Evolutionary conservation across 2,329 filamentous ascomycete genomes (phyloP), one percentile per base, ranked within the genome.

Genomic region (Aspergillus amoenus): DNA sequence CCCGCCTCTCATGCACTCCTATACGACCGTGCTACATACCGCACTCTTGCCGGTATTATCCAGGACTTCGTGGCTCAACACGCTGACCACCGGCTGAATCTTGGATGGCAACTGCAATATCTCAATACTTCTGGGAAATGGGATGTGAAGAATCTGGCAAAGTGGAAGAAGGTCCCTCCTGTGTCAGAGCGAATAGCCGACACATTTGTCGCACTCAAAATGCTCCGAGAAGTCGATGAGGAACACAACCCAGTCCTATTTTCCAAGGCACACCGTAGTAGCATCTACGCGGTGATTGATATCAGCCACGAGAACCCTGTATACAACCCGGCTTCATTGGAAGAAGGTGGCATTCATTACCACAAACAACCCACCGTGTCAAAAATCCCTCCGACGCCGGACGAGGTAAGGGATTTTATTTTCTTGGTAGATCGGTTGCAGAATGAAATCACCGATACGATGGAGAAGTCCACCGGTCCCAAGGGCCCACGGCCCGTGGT

Each of bases 121-220:
- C 84, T 97, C 22, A 91, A 89, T 2, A 91, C 89, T 2, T 90
- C 92, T 64, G 93, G 93, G 3, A 97, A 97, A 76, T 97, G 93
- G 93, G 93, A 97, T 69, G 91, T 97, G 64, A 97, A 97, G 77
- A 97, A 97, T 68, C 81, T 97, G 11, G 86, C 84, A 58, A 97
- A 97, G 70, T 97, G 93, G 93, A 84, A 90, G 72, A 86, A 85
- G 17, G 89, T 95, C 1, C 75, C 79, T 1, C 89, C 92, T 0
- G 90, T 96, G 1, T 95, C 90, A 0, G 81, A 83, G 1, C 86
- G 88, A 3, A 94, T 97, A 58, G 90, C 84, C 0, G 85, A 85
- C 13, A 80, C 92, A 4, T 97, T 97, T 70, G 86, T 90, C 24
- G 93, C 91, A 3, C 89, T 97, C 82, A 97, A 97, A 76, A 97